Base-by-base conservation (phyloP, 495 filamentous ascomycete species). In the Neurospora tetraspora region DNA sequence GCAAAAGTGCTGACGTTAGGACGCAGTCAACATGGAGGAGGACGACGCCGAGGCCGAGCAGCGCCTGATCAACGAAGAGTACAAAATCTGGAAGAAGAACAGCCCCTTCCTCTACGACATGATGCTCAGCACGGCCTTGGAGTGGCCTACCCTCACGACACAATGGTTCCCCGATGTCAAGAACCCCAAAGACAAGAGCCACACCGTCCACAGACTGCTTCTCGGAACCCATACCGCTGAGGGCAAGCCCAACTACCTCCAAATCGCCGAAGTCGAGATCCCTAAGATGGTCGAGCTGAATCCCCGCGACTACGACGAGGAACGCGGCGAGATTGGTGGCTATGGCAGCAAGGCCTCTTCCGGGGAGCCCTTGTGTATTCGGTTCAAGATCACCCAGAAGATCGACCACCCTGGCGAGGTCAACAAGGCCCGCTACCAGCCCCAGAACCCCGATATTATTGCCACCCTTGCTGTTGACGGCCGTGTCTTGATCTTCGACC, bases 61-160 rank as follows among this genome's bases (percentile, higher is more conserved):
- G 78, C 93, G 96, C 81, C 89, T 96, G 68, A 91, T 98, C 81
- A 99, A 99, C 76, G 96, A 99, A 86, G 96, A 98, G 83, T 99
- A 99, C 88, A 99, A 99, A 81, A 97, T 93, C 75, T 99, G 96
- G 96, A 99, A 99, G 87, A 99, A 99, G 88, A 98, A 98, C 82
- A 91, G 93, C 74, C 94, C 95, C 4, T 98, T 98, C 81, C 91
- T 99, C 76, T 99, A 99, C 81, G 96, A 98, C 78, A 90, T 97
- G 86, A 94, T 98, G 72, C 83, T 97, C 68, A 92, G 96, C 77
- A 95, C 91, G 68, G 96, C 96, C 40, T 85, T 99, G 61, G 95
- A 98, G 83, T 99, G 96, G 96, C 96, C 96, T 23, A 98, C 96
- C 10, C 86, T 99, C 70, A 98, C 96, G 16, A 94, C 93, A 10